Base-by-base conservation (phyloP, 352 stramenopile species). In the Phytopythium litorale region DNA sequence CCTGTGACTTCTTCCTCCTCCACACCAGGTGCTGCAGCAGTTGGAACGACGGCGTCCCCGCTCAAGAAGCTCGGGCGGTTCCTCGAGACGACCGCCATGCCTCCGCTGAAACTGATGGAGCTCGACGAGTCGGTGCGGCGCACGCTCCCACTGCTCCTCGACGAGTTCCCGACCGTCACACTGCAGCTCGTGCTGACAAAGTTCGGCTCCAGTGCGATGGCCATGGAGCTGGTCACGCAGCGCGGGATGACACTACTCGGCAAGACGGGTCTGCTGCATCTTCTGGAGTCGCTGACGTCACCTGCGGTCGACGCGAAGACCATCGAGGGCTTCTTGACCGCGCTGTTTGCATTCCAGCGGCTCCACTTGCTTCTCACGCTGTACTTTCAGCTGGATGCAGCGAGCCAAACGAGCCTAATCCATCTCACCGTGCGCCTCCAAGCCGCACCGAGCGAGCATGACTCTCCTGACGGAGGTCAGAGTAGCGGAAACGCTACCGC, bases 51-150 rank as follows among this genome's bases (percentile, higher is more conserved):
- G 7, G 37, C 37, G 15, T 50, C 53, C 3, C 23, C 76, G 8
- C 56, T 88, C 35, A 84, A 80, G 53, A 80, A 86, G 19, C 71
- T 90, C 16, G 75, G 66, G 21, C 66, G 69, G 18, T 90, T 90
- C 53, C 77, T 80, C 64, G 75, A 87, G 49, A 80, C 79, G 30
- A 80, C 81, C 0, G 66, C 58, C 0, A 58, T 77, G 5, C 52
- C 73, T 8, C 64, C 79, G 3, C 52, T 50, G 16, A 80, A 68
- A 33, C 63, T 84, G 8, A 58, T 90, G 32, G 76, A 79, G 30
- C 45, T 90, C 1, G 73, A 81, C 33, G 54, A 58, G 1, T 48
- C 62, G 0, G 67, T 88, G 42, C 64, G 55, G 3, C 23, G 43
- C 0, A 56, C 77, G 23, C 52, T 87, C 6, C 37, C 73, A 0